Conservation (phyloP, 768 basidiomycete species). For the Tylopilus rubrobrunneus region DNA sequence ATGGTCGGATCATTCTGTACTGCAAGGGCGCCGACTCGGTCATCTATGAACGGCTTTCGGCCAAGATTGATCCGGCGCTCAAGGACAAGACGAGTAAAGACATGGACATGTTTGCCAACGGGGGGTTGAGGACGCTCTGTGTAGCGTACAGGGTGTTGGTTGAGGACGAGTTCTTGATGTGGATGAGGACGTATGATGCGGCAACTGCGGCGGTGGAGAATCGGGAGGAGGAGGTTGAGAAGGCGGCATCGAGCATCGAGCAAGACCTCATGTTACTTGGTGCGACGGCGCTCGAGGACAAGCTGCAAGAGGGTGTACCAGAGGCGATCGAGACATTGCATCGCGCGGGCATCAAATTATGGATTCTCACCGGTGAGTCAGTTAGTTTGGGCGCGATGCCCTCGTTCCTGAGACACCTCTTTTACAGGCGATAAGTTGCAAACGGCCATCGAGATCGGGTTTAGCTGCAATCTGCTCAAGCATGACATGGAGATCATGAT, state of each 20-base stretch:
- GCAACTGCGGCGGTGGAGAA: conserved; percentile 75
- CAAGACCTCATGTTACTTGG: conserved; percentile 81
- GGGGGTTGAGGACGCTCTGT: conserved; percentile 86
- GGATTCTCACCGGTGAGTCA: conserved; percentile 86
- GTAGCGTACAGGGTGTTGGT: conserved; percentile 74
- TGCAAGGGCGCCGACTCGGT: conserved; percentile 98
- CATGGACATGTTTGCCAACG: conserved; percentile 93
- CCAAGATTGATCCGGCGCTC: conserved; percentile 66
- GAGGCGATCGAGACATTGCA: conserved; percentile 93
- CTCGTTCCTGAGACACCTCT: not conserved
- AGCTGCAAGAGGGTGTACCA: conserved; percentile 94
- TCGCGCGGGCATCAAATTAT: conserved; percentile 92
- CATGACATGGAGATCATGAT: conserved; percentile 97
- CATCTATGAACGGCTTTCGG: conserved; percentile 81
- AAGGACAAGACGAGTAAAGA: conserved; percentile 80
- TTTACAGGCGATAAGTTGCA: conserved; percentile 87
- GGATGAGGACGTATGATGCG: conserved; percentile 77
- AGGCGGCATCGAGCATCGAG: conserved; percentile 80
- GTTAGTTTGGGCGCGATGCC: not conserved
- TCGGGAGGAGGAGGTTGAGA: conserved; percentile 89
- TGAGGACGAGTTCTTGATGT: conserved; percentile 81
- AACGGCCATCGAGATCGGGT: conserved; percentile 97
- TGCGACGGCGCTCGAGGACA: conserved; percentile 95
- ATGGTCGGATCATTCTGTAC: conserved; percentile 78
- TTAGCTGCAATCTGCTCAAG: conserved; percentile 92